Conservation (phyloP, 2,329 filamentous ascomycete species). For the Chaetomiaceae sp. region DNA sequence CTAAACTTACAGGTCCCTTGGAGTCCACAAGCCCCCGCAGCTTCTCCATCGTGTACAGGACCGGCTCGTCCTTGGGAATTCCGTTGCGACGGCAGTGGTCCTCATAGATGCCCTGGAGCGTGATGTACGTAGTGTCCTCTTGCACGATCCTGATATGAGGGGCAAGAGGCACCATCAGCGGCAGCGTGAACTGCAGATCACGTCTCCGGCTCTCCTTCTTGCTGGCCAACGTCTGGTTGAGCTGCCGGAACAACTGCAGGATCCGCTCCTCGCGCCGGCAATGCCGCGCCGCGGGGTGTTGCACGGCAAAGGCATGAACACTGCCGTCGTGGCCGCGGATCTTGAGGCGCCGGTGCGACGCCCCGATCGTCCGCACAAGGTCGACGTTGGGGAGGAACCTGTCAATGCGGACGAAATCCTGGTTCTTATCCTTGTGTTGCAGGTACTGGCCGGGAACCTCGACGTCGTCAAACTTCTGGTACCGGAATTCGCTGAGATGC, state of each 20-base stretch:
- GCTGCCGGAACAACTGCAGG: slow-evolving; percentile 91
- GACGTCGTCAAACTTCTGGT: slow-evolving; percentile 97
- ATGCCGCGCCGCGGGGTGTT: slow-evolving; percentile 88
- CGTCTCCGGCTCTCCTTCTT: slow-evolving; percentile 92
- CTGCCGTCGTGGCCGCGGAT: slow-evolving; percentile 97
- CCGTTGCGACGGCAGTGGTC: slow-evolving; percentile 86
- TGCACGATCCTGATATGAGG: slow-evolving; percentile 93
- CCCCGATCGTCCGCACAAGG: slow-evolving; percentile 81
- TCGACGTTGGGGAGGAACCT: slow-evolving; percentile 94
- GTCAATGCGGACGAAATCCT: slow-evolving; percentile 96
- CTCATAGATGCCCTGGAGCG: slow-evolving; percentile 90
- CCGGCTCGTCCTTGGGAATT: slow-evolving; percentile 90
- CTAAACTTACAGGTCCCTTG: slow-evolving; percentile 52
- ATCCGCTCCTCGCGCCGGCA: slow-evolving; percentile 93
- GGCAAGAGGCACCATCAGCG: slow-evolving; percentile 90
- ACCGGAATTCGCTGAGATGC: slow-evolving; percentile 92
- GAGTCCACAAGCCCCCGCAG: slow-evolving; percentile 70
- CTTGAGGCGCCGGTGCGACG: slow-evolving; percentile 87
- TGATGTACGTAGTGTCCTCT: slow-evolving; percentile 91
- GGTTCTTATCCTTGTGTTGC: slow-evolving; percentile 97
- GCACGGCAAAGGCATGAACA: slow-evolving; percentile 92
- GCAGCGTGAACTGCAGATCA: slow-evolving; percentile 93
- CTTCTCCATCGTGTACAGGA: slow-evolving; percentile 94
- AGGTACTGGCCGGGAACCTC: slow-evolving; percentile 97
- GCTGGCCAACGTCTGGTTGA: slow-evolving; percentile 86